These are phyloP conservation scores for Juglanconis oblonga DNA, from an alignment of 2,329 filamentous ascomycete genomes.

Conservation along the genomic window DNA sequence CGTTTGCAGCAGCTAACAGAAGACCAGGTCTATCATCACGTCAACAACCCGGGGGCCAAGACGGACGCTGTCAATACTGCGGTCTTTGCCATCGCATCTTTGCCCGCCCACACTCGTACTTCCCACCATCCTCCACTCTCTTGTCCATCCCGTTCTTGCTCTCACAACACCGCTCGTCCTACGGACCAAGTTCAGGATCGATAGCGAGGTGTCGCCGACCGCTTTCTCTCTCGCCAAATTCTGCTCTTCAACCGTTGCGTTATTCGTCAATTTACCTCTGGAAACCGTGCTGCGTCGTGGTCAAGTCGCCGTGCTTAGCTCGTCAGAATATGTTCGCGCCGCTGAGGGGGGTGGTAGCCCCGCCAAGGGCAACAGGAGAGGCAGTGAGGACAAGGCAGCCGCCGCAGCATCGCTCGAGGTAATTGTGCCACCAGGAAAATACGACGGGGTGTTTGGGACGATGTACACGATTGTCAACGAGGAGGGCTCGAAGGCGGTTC, in stretches of 20 bases:
- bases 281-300: constrained; percentile 89
- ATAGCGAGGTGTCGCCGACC: constrained; percentile 75
- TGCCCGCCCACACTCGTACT: constrained; percentile 69
- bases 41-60: constrained; percentile 72
- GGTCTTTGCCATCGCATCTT: constrained; percentile 72
- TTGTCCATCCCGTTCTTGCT: constrained; percentile 78
- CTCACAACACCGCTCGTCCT: constrained; percentile 82
- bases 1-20: constrained; percentile 26
- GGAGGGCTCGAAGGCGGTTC: constrained; percentile 64
- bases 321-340: constrained; percentile 48
- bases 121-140: constrained; percentile 83
- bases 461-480: constrained; percentile 84
- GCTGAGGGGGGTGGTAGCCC: constrained; percentile 32
- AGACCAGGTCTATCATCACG: constrained; percentile 71
- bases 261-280: constrained; percentile 83
- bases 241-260: constrained; percentile 71
- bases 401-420: constrained; percentile 53
- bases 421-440: constrained; percentile 76
- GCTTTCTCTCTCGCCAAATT: constrained; percentile 83
- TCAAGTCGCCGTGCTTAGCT: constrained; percentile 70
- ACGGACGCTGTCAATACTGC: constrained; percentile 74
- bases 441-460: constrained; percentile 83
- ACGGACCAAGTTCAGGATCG: constrained; percentile 79
- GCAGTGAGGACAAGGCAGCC: constrained; percentile 26
- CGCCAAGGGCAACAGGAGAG: constrained; percentile 20